Conservation (phyloP, 257 asterid species). For the Pogostemon cablin region DNA sequence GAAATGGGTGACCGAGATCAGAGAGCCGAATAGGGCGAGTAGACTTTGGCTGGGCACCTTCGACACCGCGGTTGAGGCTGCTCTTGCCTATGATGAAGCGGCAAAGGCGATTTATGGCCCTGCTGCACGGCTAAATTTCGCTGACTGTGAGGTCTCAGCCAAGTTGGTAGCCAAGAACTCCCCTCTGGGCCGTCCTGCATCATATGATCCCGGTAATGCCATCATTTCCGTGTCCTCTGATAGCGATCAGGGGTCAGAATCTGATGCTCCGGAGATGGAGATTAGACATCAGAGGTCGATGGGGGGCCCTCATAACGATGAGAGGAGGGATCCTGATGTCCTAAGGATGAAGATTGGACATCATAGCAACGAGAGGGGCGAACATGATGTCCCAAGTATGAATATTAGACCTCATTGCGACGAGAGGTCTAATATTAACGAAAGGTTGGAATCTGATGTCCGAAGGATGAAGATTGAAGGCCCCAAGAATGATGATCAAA, state of each 20-base stretch:
- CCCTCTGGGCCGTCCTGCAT: conserved; percentile 26
- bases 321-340: no score
- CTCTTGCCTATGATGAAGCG: conserved; percentile 63
- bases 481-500: conserved; percentile 2
- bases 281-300: background rate
- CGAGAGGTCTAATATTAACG: conserved; percentile 37
- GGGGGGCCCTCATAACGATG: no score
- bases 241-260: conserved; percentile 35
- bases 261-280: conserved; percentile 10
- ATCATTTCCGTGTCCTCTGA: conserved; percentile 35
- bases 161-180: background rate
- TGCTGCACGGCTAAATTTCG: conserved; percentile 57
- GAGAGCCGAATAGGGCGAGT: conserved; percentile 59
- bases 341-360: no score
- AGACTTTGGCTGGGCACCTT: conserved; percentile 65
- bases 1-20: conserved; percentile 73
- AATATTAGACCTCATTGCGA: no score
- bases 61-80: conserved; percentile 50
- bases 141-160: background rate
- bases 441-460: background rate
- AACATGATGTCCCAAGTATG: no score
- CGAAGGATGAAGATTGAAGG: conserved; percentile 29
- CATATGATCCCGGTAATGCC: conserved; percentile 48
- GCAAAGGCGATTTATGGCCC: conserved; percentile 60
- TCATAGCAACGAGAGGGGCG: no score